Base-by-base conservation (phyloP, 176 grass and related monocot genomes). In the Zoysia japonica region DNA sequence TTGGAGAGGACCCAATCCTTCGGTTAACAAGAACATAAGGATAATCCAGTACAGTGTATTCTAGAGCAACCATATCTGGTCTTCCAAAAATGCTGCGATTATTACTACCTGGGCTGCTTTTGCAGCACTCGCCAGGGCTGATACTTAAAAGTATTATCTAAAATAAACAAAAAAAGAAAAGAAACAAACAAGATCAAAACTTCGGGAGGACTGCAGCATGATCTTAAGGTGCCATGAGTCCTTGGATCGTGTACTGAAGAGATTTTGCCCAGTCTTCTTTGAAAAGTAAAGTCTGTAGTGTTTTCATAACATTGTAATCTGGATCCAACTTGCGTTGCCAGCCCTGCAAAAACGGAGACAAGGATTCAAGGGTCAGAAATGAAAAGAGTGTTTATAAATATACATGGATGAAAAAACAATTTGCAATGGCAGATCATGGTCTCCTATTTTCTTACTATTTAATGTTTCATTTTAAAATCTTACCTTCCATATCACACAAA, bases 251-350 rank as follows among this genome's bases (percentile, higher is more conserved):
- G 64, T 99, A 99, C 47, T 90, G 87, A 84, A 99, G 92, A 78
- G 85, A 87, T 64, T 91, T 85, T 11, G 90, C 92, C 96, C 92
- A 95, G 63, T 99, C 96, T 72, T 91, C 88, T 85, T 90, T 99
- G 20, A 99, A 99, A 78, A 96, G 77, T 78, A 99, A 84, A 11
- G 86, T 86, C 56, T 89, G 88, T 4, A 99, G 76, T 61, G 96
- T 99, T 73, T 88, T 93, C 96, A 99, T 99, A 53, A 99, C 88
- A 86, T 99, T 87, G 81, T 93, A 99, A 70, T 91, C 92, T 39
- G 96, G 96, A 89, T 99, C 96, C 82, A 99, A 64, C 69, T 99
- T 99, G 67, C 92, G 90, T 81, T 99, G 96, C 96, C 96, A 99
- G 59, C 96, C 92, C 96, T 99, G 68, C 61, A 72, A 84, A 84